Percentiles rank a stretch among this genome's conserved stretches.
Evolutionary conservation across 1,139 yeast genomes (phyloP).

Genomic region (Debaryomyces sp.): DNA sequence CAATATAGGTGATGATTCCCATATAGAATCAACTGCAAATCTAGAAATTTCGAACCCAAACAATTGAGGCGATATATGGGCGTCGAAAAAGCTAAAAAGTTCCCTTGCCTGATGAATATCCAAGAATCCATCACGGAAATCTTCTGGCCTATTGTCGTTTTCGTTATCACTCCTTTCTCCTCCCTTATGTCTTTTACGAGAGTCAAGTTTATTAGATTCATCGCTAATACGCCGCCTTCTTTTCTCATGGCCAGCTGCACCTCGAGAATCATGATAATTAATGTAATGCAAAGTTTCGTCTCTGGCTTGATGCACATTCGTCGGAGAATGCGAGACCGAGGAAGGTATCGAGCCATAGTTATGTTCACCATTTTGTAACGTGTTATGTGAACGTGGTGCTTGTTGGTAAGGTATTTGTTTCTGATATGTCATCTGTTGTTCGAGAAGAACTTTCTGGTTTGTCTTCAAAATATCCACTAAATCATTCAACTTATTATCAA

Average conservation of each 20-base stretch:
- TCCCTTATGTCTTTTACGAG: neutral
- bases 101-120: slow-evolving; percentile 49
- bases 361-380: neutral
- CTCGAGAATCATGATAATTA: neutral
- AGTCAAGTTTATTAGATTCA: slow-evolving; percentile 8
- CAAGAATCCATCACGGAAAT: slow-evolving; percentile 41
- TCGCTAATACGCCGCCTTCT: neutral
- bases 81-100: slow-evolving; percentile 54
- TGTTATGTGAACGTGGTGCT: neutral
- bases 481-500: slow-evolving; percentile 51
- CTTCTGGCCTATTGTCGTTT: slow-evolving; percentile 21
- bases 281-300: neutral
- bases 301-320: neutral
- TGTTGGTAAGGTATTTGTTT: neutral
- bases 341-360: neutral
- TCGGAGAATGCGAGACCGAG: neutral
- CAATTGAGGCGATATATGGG: slow-evolving; percentile 61
- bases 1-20: slow-evolving; percentile 61
- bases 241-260: neutral
- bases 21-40: slow-evolving; percentile 51
- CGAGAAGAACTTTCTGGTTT: slow-evolving; percentile 29
- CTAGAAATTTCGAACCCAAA: slow-evolving; percentile 66
- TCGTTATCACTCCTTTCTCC: neutral
- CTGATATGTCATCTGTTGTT: slow-evolving; percentile 1
- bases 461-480: slow-evolving; percentile 39